Percentiles rank a stretch among this genome's conserved stretches.
Conservation (phyloP, 257 asterid genomes). For the Perilla frutescens region DNA sequence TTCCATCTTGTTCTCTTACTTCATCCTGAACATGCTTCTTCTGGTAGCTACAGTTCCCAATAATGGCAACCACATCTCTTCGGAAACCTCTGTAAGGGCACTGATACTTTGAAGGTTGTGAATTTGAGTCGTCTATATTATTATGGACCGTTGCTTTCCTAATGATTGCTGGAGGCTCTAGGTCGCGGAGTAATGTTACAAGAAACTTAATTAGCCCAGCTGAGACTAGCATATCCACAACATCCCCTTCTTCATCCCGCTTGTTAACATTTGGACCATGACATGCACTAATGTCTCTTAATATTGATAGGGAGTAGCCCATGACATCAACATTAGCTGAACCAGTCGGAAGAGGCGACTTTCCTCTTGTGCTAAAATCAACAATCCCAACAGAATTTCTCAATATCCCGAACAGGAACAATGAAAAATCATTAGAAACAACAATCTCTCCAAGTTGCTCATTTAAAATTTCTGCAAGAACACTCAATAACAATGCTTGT, state of each 20-base stretch:
- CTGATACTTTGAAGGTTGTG: constrained; percentile 39
- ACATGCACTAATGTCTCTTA: constrained; percentile 74
- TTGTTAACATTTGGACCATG: constrained; percentile 36
- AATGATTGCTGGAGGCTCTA: constrained; percentile 75
- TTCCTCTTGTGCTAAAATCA: constrained; percentile 55
- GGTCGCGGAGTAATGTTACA: constrained; percentile 53
- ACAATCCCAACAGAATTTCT: constrained; percentile 46
- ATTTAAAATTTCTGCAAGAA: constrained; percentile 60
- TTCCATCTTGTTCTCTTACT: constrained; percentile 66
- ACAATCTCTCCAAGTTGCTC: constrained; percentile 51
- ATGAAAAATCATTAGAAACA: constrained; percentile 50
- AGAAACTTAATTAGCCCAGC: constrained; percentile 69
- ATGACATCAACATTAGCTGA: constrained; percentile 58
- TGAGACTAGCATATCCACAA: constrained; percentile 52
- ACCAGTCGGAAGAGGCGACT: constrained; percentile 67
- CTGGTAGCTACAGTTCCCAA: constrained; percentile 75
- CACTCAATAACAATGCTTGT: constrained; percentile 60
- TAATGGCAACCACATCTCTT: constrained; percentile 70
- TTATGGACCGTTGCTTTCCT: constrained; percentile 52
- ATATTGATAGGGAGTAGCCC: constrained; percentile 67
- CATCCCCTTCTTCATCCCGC: constrained; percentile 42
- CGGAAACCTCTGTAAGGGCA: constrained; percentile 88
- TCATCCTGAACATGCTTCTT: constrained; percentile 71
- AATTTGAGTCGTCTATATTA: constrained; percentile 32
- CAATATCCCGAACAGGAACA: constrained; percentile 49